Percentiles rank a stretch among this genome's conserved stretches.
Evolutionary conservation across 371 early-diverging fungal genomes (phyloP).

Genomic region (Mortierella sp.): DNA sequence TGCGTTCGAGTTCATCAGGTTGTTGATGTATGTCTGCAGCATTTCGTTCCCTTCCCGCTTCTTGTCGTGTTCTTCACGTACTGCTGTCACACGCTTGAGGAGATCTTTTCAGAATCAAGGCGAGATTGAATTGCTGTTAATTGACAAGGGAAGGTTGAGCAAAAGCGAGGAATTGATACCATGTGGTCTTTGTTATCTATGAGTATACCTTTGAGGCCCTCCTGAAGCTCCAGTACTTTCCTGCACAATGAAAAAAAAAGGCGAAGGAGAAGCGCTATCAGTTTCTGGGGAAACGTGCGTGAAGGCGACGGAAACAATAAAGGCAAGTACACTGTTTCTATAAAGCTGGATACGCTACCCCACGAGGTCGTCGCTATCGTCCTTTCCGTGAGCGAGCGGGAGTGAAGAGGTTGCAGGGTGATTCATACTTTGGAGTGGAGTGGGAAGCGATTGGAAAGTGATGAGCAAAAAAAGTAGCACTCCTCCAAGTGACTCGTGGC

Average conservation of each 20-base stretch:
- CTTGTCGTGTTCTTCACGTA: conserved; percentile 52
- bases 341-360: conserved; percentile 2
- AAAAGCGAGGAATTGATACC: background rate
- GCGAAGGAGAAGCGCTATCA: background rate
- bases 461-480: too few species aligned
- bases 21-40: conserved; percentile 51
- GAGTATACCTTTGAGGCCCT: conserved; percentile 43
- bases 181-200: too few species aligned
- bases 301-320: too few species aligned
- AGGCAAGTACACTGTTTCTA: too few species aligned
- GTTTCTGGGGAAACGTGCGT: background rate
- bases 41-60: conserved; percentile 49
- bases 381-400: conserved; percentile 42
- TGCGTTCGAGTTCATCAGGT: conserved; percentile 54
- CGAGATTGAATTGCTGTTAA: background rate
- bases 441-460: too few species aligned
- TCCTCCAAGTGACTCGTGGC: too few species aligned
- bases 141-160: background rate
- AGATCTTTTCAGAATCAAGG: conserved; percentile 18
- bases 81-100: conserved; percentile 46
- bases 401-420: conserved; percentile 40
- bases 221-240: conserved; percentile 45
- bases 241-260: conserved; percentile 1
- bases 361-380: conserved; percentile 48
- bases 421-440: too few species aligned